Conservation (phyloP, 2,329 filamentous ascomycete genomes). For the Fusarium lateritium region DNA sequence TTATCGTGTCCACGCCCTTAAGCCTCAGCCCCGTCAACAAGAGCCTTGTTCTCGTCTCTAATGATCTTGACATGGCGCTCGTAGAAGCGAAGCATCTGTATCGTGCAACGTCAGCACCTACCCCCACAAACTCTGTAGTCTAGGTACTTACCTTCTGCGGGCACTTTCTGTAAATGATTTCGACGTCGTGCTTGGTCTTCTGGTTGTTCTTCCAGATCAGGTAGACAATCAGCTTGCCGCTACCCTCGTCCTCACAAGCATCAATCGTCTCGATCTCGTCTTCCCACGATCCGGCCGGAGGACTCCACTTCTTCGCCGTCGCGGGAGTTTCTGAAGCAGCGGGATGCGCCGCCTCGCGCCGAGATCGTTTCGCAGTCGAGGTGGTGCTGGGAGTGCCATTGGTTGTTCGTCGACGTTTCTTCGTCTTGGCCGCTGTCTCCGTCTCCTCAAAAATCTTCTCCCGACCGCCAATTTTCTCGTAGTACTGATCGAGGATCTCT, state of each 20-base stretch:
- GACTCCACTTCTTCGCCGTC: slow-evolving; percentile 69
- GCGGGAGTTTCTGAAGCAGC: slow-evolving; percentile 64
- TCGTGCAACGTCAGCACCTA: slow-evolving; percentile 13
- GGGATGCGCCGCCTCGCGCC: slow-evolving; percentile 66
- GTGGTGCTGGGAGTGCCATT: slow-evolving; percentile 55
- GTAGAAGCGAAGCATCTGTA: slow-evolving; percentile 72
- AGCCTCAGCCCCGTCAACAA: slow-evolving; percentile 32
- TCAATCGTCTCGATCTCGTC: slow-evolving; percentile 79
- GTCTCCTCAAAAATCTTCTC: slow-evolving; percentile 68
- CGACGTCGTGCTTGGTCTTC: slow-evolving; percentile 81
- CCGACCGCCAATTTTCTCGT: slow-evolving; percentile 73
- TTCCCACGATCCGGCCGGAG: slow-evolving; percentile 83
- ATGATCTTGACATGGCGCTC: slow-evolving; percentile 71
- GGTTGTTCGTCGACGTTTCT: slow-evolving; percentile 70
- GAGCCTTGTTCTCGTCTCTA: slow-evolving; percentile 53
- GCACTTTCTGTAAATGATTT: slow-evolving; percentile 79
- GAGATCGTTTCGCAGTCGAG: slow-evolving; percentile 59
- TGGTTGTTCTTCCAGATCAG: slow-evolving; percentile 80
- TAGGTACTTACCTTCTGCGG: slow-evolving; percentile 76
- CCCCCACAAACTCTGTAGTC: neutral
- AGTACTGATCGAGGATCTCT: slow-evolving; percentile 76
- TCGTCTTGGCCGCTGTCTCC: slow-evolving; percentile 64
- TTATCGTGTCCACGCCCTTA: slow-evolving; percentile 6
- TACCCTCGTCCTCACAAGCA: slow-evolving; percentile 76
- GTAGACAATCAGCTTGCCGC: slow-evolving; percentile 74